These are phyloP conservation scores for Strobilomyces dryophilus DNA, from an alignment of 768 basidiomycete genomes.

Conservation along the genomic window DNA sequence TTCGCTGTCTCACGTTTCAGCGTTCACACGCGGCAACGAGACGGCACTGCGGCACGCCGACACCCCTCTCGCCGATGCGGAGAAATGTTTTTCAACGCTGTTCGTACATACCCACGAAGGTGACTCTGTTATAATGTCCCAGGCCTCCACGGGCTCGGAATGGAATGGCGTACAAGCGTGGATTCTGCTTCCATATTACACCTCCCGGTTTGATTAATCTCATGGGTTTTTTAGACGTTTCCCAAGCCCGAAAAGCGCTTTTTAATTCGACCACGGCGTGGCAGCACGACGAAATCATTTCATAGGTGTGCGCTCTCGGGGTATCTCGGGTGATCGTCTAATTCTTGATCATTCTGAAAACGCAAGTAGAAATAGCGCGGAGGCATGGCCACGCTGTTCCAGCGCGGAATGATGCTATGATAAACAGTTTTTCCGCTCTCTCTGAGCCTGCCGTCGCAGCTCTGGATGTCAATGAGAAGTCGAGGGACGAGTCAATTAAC, in stretches of 20 bases:
- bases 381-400: conserved; percentile 2
- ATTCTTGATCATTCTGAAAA: conserved; percentile 5
- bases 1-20: not conserved
- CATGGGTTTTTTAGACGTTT: not conserved
- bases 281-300: conserved; percentile 2
- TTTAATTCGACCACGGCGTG: not conserved
- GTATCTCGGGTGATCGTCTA: conserved; percentile 4
- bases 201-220: not conserved
- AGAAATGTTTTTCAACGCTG: not conserved
- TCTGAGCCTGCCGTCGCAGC: not conserved
- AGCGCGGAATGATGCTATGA: not conserved
- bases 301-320: not conserved
- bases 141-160: not conserved
- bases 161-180: not conserved
- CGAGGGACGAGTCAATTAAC: not conserved
- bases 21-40: not conserved
- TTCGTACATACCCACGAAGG: not conserved
- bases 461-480: not conserved
- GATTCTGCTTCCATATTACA: not conserved
- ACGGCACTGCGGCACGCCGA: not conserved
- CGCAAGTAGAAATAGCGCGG: not conserved
- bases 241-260: not conserved
- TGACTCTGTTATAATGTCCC: not conserved
- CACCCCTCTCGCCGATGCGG: not conserved
- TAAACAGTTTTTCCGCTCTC: not conserved